Base-by-base conservation (phyloP, 331 rosid species). In the Acacia pycnantha region DNA sequence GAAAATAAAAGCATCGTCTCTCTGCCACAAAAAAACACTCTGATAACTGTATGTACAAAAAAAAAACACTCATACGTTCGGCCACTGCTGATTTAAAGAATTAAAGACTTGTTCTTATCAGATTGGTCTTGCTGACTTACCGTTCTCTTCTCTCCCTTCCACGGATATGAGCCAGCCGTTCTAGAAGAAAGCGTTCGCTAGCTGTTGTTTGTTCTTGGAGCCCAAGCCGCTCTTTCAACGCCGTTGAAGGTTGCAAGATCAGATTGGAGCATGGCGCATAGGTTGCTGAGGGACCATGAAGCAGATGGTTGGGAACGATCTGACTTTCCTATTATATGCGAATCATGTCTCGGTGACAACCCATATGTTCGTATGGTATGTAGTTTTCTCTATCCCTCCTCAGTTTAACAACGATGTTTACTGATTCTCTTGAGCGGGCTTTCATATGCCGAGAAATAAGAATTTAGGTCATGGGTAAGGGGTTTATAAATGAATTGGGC, bases 221-320 rank as follows among this genome's bases (percentile, higher is more conserved):
- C 69, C 10, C 22, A 59, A 4, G 35, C 33, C 15, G 1, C 66
- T 16, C 66, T 59, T 31, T 31, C 33, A 31, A 31, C 33, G 33
- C 33, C 22, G 33, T 27, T 53, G 67, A 78, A 31, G 74, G 29
- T 73, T 56, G 73, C 64, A 2, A 31, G 29, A 50, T 29, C 47
- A 19, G 64, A 73, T 73, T 78, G 7, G 18, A 50, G 2, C 81
- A 95, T 95, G 98, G 98, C 97, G 77, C 97, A 95, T 78, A 73
- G 97, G 80, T 67, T 95, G 86, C 90, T 95, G 2, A 88, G 98
- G 70, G 89, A 95, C 81, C 92, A 87, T 35, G 94, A 93, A 85
- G 97, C 97, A 1, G 98, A 95, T 19, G 98, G 98, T 2, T 95
- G 98, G 98, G 98, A 95, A 8, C 94, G 98, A 44, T 91, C 98